These are phyloP conservation scores for Breynia disticha DNA, from an alignment of 441 rosid species.

Conservation along the genomic window DNA sequence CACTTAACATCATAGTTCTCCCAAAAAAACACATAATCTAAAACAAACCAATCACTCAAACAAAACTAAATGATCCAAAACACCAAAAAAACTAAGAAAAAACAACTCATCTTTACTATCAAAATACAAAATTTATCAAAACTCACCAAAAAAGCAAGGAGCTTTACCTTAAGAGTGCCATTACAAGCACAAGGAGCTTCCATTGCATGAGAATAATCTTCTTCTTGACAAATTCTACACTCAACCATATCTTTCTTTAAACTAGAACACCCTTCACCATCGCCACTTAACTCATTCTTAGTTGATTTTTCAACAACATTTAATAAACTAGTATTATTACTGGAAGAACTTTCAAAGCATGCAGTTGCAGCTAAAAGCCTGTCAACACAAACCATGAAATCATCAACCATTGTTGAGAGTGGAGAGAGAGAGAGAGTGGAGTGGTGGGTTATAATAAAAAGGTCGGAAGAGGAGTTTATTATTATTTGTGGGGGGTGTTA, in stretches of 20 bases:
- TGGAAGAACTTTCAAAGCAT: conserved; percentile 23
- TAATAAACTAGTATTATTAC: conserved; percentile 8
- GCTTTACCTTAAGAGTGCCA: conserved; percentile 63
- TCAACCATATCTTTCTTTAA: conserved; percentile 29
- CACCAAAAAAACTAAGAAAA: no score
- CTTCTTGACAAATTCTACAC: conserved; percentile 68
- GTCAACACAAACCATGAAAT: conserved; percentile 39
- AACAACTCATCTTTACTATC: no score
- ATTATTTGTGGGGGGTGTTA: neutral
- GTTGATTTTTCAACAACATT: neutral
- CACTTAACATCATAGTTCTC: no score
- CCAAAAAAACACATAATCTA: no score
- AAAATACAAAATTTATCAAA: neutral
- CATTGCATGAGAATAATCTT: conserved; percentile 35
- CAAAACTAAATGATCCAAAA: no score
- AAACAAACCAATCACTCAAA: no score
- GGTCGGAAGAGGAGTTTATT: neutral
- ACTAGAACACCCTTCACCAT: conserved; percentile 20
- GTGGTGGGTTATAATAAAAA: conserved; percentile 17
- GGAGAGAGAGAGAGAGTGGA: neutral
- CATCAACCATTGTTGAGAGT: conserved; percentile 32
- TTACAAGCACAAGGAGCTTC: conserved; percentile 61
- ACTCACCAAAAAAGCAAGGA: conserved; percentile 8
- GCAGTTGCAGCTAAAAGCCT: conserved; percentile 27
- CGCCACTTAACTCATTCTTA: conserved; percentile 6